These are phyloP conservation scores for Beauveria sp. DNA, from an alignment of 2,329 filamentous ascomycete species.

Conservation along the genomic window DNA sequence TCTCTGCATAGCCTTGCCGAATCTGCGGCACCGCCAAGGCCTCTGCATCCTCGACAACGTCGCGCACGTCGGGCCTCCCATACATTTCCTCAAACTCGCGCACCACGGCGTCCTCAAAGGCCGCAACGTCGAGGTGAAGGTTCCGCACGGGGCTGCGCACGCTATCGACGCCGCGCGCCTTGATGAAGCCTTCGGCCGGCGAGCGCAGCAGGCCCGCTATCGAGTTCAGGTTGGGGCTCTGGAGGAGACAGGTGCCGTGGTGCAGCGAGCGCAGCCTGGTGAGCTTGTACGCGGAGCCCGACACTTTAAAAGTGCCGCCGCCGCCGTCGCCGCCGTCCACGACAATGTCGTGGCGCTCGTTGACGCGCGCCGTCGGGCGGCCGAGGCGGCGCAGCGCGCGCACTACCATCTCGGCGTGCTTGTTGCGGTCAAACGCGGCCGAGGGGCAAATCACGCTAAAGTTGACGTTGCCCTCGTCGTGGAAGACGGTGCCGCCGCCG, in stretches of 20 bases:
- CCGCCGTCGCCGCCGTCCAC: slow-evolving; percentile 39
- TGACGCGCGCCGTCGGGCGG: slow-evolving; percentile 60
- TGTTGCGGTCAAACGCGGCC: slow-evolving; percentile 69
- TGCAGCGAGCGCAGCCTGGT: slow-evolving; percentile 75
- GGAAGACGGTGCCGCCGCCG: slow-evolving; percentile 89
- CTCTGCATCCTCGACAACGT: slow-evolving; percentile 40
- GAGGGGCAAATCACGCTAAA: slow-evolving; percentile 86
- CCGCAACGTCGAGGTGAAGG: slow-evolving; percentile 46
- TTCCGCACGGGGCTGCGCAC: slow-evolving; percentile 81
- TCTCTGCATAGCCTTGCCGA: slow-evolving; percentile 23
- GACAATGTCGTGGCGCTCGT: slow-evolving; percentile 89
- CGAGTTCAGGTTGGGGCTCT: slow-evolving; percentile 62
- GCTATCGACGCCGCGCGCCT: slow-evolving; percentile 81
- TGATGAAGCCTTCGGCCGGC: slow-evolving; percentile 69
- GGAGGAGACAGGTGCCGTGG: slow-evolving; percentile 83
- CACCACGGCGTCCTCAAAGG: slow-evolving; percentile 49
- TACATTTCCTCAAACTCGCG: slow-evolving; percentile 64
- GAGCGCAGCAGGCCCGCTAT: slow-evolving; percentile 68
- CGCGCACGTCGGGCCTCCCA: slow-evolving; percentile 28
- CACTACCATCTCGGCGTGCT: slow-evolving; percentile 87
- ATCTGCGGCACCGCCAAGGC: slow-evolving; percentile 43
- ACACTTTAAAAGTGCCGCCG: slow-evolving; percentile 61
- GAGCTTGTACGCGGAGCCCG: slow-evolving; percentile 91
- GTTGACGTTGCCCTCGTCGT: slow-evolving; percentile 89
- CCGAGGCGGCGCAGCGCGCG: slow-evolving; percentile 62